Evolutionary conservation across 2,329 filamentous ascomycete genomes (phyloP), one percentile per base, ranked within the genome.

Genomic region (Huntiella abstrusa): DNA sequence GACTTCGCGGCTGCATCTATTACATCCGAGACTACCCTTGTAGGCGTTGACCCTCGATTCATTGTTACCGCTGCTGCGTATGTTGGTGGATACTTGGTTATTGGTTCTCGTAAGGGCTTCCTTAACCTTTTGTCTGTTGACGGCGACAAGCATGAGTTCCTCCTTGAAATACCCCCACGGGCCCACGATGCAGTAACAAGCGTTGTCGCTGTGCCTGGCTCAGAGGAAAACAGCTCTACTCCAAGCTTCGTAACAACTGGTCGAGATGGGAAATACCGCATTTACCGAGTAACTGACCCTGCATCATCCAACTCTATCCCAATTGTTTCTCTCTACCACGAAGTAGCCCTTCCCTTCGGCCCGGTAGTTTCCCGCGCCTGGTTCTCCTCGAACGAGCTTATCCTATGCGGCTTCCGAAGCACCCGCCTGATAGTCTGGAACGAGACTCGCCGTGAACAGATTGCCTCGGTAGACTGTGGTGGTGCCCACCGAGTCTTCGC

Each of bases 381-480:
- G 62, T 71, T 88, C 49, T 54, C 59, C 38, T 59, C 59, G 0
- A 59, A 65, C 1, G 68, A 82, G 41, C 64, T 94, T 1, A 64
- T 86, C 22, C 64, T 93, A 10, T 83, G 79, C 57, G 88, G 88
- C 3, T 96, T 95, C 62, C 76, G 74, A 47, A 77, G 81, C 57
- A 84, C 77, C 51, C 67, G 75, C 41, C 92, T 96, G 56, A 66
- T 93, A 10, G 70, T 88, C 7, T 91, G 83, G 74, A 83, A 94
- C 57, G 77, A 83, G 56, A 77, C 74, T 0, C 65, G 65, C 1
- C 76, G 83, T 49, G 70, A 75, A 47, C 80, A 88, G 54, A 60
- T 88, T 12, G 72, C 80, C 46, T 69, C 67, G 1, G 68, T 93
- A 28, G 77, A 86, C 42, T 95, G 88, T 56, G 88, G 87, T 47